Evolutionary conservation across 805 yeast genomes (phyloP).

Genomic region (Zygotorulaspora chibaensis): DNA sequence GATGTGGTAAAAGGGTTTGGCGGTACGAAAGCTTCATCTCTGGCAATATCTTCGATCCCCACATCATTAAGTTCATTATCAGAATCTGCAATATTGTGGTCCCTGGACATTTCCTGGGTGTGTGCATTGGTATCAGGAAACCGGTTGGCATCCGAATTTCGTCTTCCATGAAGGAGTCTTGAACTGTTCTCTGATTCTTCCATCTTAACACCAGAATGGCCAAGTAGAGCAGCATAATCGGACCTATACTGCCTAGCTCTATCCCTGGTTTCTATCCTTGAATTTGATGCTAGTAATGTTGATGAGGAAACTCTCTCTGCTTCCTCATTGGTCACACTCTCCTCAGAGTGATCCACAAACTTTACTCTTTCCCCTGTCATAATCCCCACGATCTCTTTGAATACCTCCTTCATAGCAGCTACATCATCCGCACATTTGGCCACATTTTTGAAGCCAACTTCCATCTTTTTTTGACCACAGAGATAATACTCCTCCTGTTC

Average conservation of each 20-base stretch:
- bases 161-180: neutral
- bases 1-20: neutral
- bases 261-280: conserved; percentile 4
- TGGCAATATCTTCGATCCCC: too few relatives aligned
- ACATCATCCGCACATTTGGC: conserved; percentile 19
- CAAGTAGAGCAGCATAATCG: conserved; percentile 5
- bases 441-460: conserved; percentile 18
- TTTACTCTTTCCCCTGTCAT: conserved; percentile 26
- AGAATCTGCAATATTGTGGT: neutral
- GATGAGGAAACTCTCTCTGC: conserved; percentile 12
- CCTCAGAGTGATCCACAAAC: conserved; percentile 22
- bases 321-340: conserved; percentile 17
- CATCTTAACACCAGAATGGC: conserved; percentile 5
- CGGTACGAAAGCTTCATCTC: neutral
- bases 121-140: neutral
- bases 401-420: conserved; percentile 21
- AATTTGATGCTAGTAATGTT: conserved; percentile 6
- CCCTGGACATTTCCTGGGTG: neutral
- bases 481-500: conserved; percentile 26
- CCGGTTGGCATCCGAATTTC: neutral
- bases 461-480: conserved; percentile 16
- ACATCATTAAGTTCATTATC: too few relatives aligned
- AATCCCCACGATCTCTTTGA: conserved; percentile 27
- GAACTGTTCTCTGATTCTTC: conserved; percentile 3
- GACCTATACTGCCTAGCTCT: conserved; percentile 2